Base-by-base conservation (phyloP, 2,329 filamentous ascomycete species). In the Camptophora hylomeconis region DNA sequence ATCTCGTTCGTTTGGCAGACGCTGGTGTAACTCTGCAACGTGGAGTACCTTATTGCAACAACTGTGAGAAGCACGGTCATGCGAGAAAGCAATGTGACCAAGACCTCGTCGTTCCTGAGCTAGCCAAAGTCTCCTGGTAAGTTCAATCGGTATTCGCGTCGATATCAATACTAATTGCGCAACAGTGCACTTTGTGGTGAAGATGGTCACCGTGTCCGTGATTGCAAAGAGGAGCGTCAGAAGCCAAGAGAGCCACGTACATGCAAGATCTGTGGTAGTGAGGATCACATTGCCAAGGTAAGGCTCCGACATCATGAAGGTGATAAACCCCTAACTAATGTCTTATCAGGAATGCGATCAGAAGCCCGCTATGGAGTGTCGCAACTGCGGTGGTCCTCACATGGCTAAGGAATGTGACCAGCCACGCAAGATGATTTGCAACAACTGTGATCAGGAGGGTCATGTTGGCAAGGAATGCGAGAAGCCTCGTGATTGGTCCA, bases 21-120 rank as follows among this genome's bases (percentile, higher is more conserved):
- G 63, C 65, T 13, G 67, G 67, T 7, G 46, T 65, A 15, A 53
- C 61, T 2, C 55, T 63, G 33, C 63, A 69, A 33, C 57, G 61
- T 23, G 52, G 61, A 32, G 46, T 68, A 19, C 56, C 56, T 4
- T 63, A 64, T 42, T 71, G 67, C 38, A 31, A 20, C 27, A 67
- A 67, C 38, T 51, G 54, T 21, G 52, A 59, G 58, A 51, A 49
- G 45, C 39, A 65, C 36, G 66, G 67, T 5, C 67, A 72, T 40
- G 49, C 42, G 19, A 28, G 46, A 5, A 58, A 55, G 25, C 44
- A 41, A n/a, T 72, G 67, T 51, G 53, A 57, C 22, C 45, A 67
- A 37, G 65, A 69, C 35, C 53, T 52, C 32, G 31, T 38, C 0
- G 46, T 51, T 13, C 36, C 44, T 5, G 58, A 61, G 13, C 54